phyloP scores from a whole-genome alignment of 768 basidiomycete species.

The Rhodotorula diobovata region DNA sequence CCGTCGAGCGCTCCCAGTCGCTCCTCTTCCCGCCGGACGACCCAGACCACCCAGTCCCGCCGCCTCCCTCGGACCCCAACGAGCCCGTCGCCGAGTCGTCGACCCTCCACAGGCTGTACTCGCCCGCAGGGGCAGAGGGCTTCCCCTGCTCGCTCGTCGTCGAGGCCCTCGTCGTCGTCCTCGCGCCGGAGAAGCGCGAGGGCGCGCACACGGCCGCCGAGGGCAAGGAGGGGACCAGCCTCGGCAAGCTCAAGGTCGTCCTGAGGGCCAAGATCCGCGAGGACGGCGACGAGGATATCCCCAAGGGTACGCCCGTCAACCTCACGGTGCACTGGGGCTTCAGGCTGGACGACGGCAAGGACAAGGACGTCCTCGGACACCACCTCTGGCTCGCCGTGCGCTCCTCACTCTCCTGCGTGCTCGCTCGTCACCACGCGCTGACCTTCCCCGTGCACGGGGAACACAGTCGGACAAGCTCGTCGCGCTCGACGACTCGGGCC shows the following conservation, averaged over 20 bases:
- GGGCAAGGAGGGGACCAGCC: not conserved
- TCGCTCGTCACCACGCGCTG: not conserved
- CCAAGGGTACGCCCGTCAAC: conserved; percentile 35
- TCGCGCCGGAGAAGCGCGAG: not conserved
- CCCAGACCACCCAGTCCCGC: conserved; percentile 14
- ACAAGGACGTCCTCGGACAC: conserved; percentile 13
- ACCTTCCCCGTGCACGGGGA: not conserved
- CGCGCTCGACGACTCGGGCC: conserved; percentile 20
- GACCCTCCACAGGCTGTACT: conserved; percentile 20
- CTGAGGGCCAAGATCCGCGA: conserved; percentile 33
- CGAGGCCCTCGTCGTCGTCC: conserved; percentile 17
- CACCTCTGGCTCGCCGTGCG: conserved; percentile 25
- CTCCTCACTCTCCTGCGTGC: not conserved
- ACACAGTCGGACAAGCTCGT: conserved; percentile 26
- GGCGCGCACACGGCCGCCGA: not conserved
- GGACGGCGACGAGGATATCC: conserved; percentile 22
- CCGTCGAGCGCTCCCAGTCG: conserved; percentile 9
- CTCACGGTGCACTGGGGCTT: conserved; percentile 38
- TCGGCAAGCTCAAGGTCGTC: conserved; percentile 26
- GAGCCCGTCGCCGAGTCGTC: conserved; percentile 5
- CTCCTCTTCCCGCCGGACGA: conserved; percentile 25
- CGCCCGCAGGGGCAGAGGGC: conserved; percentile 28
- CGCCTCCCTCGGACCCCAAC: conserved; percentile 3
- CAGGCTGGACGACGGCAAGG: conserved; percentile 25
- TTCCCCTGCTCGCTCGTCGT: conserved; percentile 33